Evolutionary conservation across 768 basidiomycete species (phyloP), one percentile per base, ranked within the genome.

Genomic region (Russula brevipes): DNA sequence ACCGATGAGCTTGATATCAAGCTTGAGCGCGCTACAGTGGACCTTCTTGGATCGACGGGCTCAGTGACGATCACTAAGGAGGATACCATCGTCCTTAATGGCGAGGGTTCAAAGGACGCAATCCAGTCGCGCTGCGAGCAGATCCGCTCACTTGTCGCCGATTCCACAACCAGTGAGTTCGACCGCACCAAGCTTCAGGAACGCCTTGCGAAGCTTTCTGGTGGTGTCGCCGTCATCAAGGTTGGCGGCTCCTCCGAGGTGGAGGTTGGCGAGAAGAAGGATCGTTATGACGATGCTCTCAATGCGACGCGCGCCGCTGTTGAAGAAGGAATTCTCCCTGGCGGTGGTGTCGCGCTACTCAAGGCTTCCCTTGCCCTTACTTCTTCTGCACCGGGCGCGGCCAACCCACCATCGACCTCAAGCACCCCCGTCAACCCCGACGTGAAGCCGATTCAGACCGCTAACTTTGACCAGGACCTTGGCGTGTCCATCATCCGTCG

Each of bases 261-360:
- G 56, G 96, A 98, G 77, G 96, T 98, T 64, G 83, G 95, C 7
- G 96, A 98, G 84, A 98, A 98, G 91, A 97, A 98, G 85, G 96
- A 98, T 74, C 83, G 95, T 42, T 98, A 97, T 72, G 95, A 98
- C 69, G 94, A 96, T 72, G 95, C 95, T 1, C 82, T 98, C 52
- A 97, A 97, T 74, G 94, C 95, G n/a, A 98, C 96, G 4, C 89
- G 96, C 45, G 96, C 96, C 31, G 94, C 96, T 50, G 96, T 98
- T 36, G 96, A 98, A 78, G 95, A 99, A 76, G 96, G 96, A 72
- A 97, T 98, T 71, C 88, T 98, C 39, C 96, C 96, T 57, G 96
- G 96, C 49, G 96, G 96, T 71, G 95, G 95, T 74, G 87, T 92
- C 38, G 95, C 96, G 33, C 84, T 97, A 30, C 84, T 97, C 72